These are phyloP conservation scores for Diaporthe destruens DNA, from an alignment of 2,329 filamentous ascomycete genomes.

Conservation along the genomic window DNA sequence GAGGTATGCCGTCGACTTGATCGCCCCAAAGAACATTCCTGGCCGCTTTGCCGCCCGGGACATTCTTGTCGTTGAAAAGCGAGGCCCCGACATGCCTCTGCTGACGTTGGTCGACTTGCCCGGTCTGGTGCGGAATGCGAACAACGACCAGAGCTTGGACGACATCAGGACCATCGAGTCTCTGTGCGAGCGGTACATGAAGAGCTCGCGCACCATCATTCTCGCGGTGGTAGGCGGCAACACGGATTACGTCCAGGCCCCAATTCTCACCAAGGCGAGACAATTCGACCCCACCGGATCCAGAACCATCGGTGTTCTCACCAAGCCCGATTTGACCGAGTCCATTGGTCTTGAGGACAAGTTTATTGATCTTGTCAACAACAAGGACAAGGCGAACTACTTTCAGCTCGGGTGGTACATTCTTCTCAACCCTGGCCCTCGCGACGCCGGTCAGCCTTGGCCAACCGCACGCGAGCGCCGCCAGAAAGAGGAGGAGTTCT, in stretches of 20 bases:
- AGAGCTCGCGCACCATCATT: slow-evolving; percentile 67
- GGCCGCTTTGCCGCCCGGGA: slow-evolving; percentile 65
- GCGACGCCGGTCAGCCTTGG: slow-evolving; percentile 59
- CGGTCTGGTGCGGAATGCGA: slow-evolving; percentile 67
- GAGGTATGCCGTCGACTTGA: slow-evolving; percentile 63
- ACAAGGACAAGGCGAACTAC: slow-evolving; percentile 63
- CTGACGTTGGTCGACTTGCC: slow-evolving; percentile 73
- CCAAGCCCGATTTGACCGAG: slow-evolving; percentile 66
- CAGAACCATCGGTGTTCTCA: slow-evolving; percentile 64
- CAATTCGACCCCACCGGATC: slow-evolving; percentile 63
- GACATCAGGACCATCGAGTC: slow-evolving; percentile 66
- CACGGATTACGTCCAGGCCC: slow-evolving; percentile 66
- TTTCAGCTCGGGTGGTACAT: slow-evolving; percentile 67
- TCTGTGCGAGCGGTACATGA: slow-evolving; percentile 68
- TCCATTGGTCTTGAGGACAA: slow-evolving; percentile 66
- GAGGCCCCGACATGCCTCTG: slow-evolving; percentile 69
- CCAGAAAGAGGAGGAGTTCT: slow-evolving; percentile 61
- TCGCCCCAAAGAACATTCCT: slow-evolving; percentile 63
- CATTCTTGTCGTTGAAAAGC: slow-evolving; percentile 70
- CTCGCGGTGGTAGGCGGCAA: slow-evolving; percentile 68
- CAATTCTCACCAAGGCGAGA: slow-evolving; percentile 63
- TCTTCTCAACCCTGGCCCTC: slow-evolving; percentile 61
- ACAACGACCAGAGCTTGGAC: slow-evolving; percentile 63
- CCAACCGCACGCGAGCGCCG: slow-evolving; percentile 57
- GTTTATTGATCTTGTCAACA: slow-evolving; percentile 65